These are phyloP conservation scores for Pyrenula massariospora DNA, from an alignment of 495 filamentous ascomycete species.

Conservation along the genomic window DNA sequence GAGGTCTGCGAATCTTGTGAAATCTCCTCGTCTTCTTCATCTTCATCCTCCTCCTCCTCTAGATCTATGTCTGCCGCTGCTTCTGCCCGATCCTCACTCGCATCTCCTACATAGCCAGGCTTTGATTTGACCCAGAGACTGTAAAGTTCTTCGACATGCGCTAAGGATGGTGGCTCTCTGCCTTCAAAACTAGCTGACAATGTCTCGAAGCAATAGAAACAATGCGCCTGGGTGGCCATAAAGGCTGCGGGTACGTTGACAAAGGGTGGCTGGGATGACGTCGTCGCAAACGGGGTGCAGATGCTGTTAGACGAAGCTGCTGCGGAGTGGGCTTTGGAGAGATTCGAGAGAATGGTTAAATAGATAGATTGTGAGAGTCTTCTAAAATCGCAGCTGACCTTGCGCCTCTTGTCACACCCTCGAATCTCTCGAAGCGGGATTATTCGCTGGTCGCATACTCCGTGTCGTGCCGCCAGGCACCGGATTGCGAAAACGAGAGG, in stretches of 20 bases:
- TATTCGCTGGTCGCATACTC: no score
- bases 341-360: no score
- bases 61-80: constrained; percentile 4
- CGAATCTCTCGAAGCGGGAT: no score
- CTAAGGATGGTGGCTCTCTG: constrained; percentile 43
- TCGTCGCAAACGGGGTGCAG: no score
- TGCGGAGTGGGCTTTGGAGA: no score
- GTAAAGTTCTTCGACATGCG: constrained; percentile 58
- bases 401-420: no score
- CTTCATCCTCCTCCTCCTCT: constrained; percentile 7
- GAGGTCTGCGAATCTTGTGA: not conserved
- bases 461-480: no score
- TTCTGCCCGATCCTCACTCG: constrained; percentile 4
- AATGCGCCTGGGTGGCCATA: constrained; percentile 80
- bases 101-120: constrained; percentile 7
- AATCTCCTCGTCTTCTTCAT: constrained; percentile 6
- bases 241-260: not conserved
- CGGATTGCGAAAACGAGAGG: no score
- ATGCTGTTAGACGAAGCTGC: no score
- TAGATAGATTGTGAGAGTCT: no score
- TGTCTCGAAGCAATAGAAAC: constrained; percentile 82
- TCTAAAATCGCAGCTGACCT: no score
- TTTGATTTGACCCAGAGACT: constrained; percentile 9
- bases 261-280: no score
- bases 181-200: constrained; percentile 56